Evolutionary conservation across 2,329 filamentous ascomycete genomes (phyloP).

Genomic region (Paecilomyces sp.): DNA sequence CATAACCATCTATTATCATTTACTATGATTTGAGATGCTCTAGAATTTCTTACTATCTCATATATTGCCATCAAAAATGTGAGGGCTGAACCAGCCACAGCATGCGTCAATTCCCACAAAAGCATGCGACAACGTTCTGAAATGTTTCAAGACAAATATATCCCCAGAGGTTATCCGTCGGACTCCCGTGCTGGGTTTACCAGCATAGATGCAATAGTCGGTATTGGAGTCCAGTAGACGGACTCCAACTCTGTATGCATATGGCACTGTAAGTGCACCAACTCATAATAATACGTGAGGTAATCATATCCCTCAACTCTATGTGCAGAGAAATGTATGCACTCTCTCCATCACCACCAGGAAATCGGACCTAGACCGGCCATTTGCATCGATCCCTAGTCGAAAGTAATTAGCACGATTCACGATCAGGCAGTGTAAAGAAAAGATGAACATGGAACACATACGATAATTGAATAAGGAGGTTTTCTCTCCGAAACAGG

Average conservation of each 20-base stretch:
- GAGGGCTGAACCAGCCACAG: neutral
- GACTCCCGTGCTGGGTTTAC: neutral
- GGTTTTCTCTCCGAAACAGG: conserved; percentile 53
- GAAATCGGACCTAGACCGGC: conserved; percentile 36
- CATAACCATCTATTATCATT: neutral
- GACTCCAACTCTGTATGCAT: neutral
- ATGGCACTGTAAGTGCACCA: neutral
- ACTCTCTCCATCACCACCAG: conserved; percentile 34
- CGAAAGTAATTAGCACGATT: conserved; percentile 7
- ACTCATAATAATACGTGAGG: neutral
- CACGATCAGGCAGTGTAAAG: neutral
- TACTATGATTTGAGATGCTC: neutral
- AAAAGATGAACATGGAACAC: conserved; percentile 2
- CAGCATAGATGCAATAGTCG: neutral
- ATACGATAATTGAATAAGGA: conserved; percentile 40
- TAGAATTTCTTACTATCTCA: neutral
- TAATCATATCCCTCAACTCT: too few species aligned
- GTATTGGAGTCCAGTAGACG: neutral
- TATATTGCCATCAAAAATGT: neutral
- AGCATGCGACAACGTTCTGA: neutral
- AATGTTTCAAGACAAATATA: neutral
- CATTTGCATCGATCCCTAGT: conserved; percentile 41
- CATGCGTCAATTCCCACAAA: neutral
- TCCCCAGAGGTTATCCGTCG: neutral
- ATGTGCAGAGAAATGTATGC: neutral